phyloP scores from a whole-genome alignment of 495 filamentous ascomycete genomes.

The Aspergillus haitiensis region DNA sequence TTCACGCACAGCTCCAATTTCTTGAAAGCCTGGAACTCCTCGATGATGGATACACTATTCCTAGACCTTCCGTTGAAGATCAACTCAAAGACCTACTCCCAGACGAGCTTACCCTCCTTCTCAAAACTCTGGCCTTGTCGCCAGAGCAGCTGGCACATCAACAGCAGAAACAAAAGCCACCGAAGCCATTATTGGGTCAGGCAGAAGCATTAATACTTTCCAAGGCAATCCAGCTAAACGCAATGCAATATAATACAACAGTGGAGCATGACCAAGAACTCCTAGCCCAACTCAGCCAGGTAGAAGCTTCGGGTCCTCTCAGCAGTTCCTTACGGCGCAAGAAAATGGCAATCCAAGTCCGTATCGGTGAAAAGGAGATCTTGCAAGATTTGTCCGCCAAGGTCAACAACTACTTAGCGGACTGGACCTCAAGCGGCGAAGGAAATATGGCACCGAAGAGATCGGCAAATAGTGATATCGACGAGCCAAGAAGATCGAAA shows the following conservation, averaged over 20 bases:
- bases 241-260: constrained; percentile 59
- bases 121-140: constrained; percentile 47
- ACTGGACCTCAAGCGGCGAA: constrained; percentile 24
- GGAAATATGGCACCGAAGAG: constrained; percentile 19
- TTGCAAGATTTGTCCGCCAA: constrained; percentile 48
- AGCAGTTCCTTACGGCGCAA: constrained; percentile 39
- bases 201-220: constrained; percentile 35
- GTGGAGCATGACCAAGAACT: constrained; percentile 61
- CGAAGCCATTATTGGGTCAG: constrained; percentile 38
- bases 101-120: constrained; percentile 51
- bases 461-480: constrained; percentile 26
- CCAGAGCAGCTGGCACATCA: constrained; percentile 41
- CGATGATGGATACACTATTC: constrained; percentile 58
- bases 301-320: constrained; percentile 23
- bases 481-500: constrained; percentile 42
- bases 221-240: constrained; percentile 33
- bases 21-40: constrained; percentile 51
- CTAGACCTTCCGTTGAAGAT: constrained; percentile 35
- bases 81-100: constrained; percentile 42
- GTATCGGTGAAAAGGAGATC: constrained; percentile 80
- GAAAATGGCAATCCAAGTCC: constrained; percentile 72
- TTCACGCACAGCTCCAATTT: constrained; percentile 39
- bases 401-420: constrained; percentile 30
- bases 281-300: constrained; percentile 36
- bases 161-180: constrained; percentile 46